phyloP scores from a whole-genome alignment of 139 green algal species.

The Mesostigma viride region DNA sequence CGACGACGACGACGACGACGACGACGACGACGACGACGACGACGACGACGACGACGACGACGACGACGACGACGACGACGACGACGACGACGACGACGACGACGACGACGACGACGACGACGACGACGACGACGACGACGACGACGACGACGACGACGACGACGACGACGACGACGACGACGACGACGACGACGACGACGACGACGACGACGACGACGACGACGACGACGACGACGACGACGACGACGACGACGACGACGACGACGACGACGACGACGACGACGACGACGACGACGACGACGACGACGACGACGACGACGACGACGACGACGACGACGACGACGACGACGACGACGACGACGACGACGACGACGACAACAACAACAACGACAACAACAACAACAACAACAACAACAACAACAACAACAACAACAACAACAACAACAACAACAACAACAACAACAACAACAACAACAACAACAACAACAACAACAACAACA shows the following conservation, averaged over 20 bases:
- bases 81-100: too few relatives aligned
- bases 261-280: background rate
- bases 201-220: background rate
- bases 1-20: background rate
- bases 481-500: conserved; percentile 4
- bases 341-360: conserved; percentile 1
- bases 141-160: background rate
- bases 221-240: background rate
- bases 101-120: too few relatives aligned
- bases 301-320: background rate
- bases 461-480: conserved; percentile 4
- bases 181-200: background rate
- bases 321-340: conserved; percentile 1
- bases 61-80: background rate
- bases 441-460: conserved; percentile 4
- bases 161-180: background rate
- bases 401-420: background rate
- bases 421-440: conserved; percentile 4
- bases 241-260: background rate
- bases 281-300: conserved; percentile 1
- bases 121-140: background rate
- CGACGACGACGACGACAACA: background rate
- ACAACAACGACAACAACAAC: background rate
- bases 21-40: conserved; percentile 1
- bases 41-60: conserved; percentile 1